Evolutionary conservation across 768 basidiomycete genomes (phyloP).

Genomic region (Daedaleopsis sinensis): DNA sequence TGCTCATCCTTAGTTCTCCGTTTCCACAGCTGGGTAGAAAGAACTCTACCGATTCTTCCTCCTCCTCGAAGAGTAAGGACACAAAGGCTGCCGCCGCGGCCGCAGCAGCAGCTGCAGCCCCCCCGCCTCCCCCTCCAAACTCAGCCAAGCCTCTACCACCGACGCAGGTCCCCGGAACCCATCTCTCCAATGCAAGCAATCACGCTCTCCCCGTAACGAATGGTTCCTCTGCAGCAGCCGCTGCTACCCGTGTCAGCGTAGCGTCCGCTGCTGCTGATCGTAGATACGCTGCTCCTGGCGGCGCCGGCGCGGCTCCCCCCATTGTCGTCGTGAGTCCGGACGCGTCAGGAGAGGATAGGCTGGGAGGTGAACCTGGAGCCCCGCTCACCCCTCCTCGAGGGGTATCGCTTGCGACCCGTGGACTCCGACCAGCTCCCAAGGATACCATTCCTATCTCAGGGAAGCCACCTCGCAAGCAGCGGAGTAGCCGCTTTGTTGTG

Average conservation of each 20-base stretch:
- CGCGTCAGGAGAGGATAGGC: slow-evolving; percentile 46
- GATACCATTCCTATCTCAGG: slow-evolving; percentile 97
- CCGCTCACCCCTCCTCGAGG: slow-evolving; percentile 69
- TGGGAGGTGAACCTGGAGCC: slow-evolving; percentile 41
- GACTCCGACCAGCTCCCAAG: slow-evolving; percentile 78
- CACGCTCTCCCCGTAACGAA: slow-evolving; percentile 46
- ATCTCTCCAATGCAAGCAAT: slow-evolving; percentile 39
- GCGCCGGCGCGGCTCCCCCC: slow-evolving; percentile 65
- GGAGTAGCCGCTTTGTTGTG: slow-evolving; percentile 95
- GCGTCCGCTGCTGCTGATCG: slow-evolving; percentile 55
- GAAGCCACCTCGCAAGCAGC: slow-evolving; percentile 96
- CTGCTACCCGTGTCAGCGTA: slow-evolving; percentile 47
- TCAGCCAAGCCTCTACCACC: slow-evolving; percentile 66
- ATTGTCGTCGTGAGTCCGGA: slow-evolving; percentile 89
- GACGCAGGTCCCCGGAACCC: slow-evolving; percentile 35
- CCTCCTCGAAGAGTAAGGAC: slow-evolving; percentile 67
- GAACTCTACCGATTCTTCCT: slow-evolving; percentile 60
- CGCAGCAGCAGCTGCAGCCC: slow-evolving; percentile 40
- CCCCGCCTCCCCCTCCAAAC: slow-evolving; percentile 67
- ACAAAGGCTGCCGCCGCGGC: slow-evolving; percentile 47
- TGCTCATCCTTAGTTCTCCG: slow-evolving; percentile 19
- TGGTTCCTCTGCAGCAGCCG: slow-evolving; percentile 36
- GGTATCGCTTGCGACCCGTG: slow-evolving; percentile 56
- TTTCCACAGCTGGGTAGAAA: slow-evolving; percentile 58
- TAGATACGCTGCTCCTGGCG: slow-evolving; percentile 50